Evolutionary conservation across 2,329 filamentous ascomycete genomes (phyloP), one percentile per base, ranked within the genome.

Genomic region (Thielaviopsis musarum): DNA sequence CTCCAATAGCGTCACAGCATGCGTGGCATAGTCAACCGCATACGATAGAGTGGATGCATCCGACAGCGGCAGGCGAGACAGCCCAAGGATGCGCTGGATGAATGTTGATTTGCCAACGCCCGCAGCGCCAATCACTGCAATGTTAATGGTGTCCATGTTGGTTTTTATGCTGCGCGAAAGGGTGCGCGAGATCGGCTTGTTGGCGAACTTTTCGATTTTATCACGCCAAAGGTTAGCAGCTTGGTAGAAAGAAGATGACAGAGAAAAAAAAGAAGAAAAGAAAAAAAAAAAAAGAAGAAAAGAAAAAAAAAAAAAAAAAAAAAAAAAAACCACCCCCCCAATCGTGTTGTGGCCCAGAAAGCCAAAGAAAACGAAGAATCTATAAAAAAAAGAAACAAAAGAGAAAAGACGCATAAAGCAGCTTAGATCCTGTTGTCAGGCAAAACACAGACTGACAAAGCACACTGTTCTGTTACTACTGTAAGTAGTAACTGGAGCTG

Each of bases 31-130:
- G 62, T 85, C 82, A 63, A 85, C 73, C 51, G 76, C 72, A 66
- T 83, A 76, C 63, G 77, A 80, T 59, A 79, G 73, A 63, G 74
- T 79, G 45, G 80, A 80, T 59, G 77, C 73, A 67, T 78, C 78
- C 22, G 75, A 73, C 56, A 74, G 75, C 34, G 81, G 78, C 10
- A 76, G 73, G 21, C 76, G 71, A 48, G 76, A 69, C 22, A 83
- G 70, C 59, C 80, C 77, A 63, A 84, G 73, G 59, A 81, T 79
- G 53, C 76, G 77, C 69, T 85, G 82, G 66, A 86, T 80, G 66
- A 85, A 83, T 54, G 81, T 77, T 56, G 82, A 84, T 69, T 87
- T 87, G 64, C 83, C 83, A 54, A 83, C 83, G 62, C 81, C 81
- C 65, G 77, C 74, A 68, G 81, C 77, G 65, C 83, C 83, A 68